phyloP scores from a whole-genome alignment of 1,284 basidiomycete species.

The Malassezia restricta region DNA sequence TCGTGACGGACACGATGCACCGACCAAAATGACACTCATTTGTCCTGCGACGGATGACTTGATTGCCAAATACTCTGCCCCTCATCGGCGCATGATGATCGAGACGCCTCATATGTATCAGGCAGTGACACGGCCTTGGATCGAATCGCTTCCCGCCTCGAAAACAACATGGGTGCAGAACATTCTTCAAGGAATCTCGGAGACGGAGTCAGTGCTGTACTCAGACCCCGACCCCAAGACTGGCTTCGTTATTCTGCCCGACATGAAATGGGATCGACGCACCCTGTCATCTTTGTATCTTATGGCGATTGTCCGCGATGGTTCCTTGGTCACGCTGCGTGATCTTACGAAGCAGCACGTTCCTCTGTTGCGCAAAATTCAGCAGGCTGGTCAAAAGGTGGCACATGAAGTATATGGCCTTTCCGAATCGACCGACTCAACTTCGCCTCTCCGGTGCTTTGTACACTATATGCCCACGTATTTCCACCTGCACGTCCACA shows the following conservation, averaged over 20 bases:
- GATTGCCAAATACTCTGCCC: conserved; percentile 61
- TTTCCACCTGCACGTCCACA: conserved; percentile 86
- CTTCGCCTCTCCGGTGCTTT: conserved; percentile 58
- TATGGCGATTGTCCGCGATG: conserved; percentile 42
- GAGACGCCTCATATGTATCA: conserved; percentile 40
- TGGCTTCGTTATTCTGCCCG: conserved; percentile 56
- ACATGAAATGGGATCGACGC: conserved; percentile 59
- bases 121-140: conserved; percentile 31
- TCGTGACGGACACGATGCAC: conserved; percentile 14
- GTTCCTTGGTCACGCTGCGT: conserved; percentile 41
- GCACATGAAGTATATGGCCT: conserved; percentile 58
- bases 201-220: conserved; percentile 64
- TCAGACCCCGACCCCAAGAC: conserved; percentile 52
- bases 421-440: conserved; percentile 48
- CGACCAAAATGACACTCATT: conserved; percentile 40
- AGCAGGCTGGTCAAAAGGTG: conserved; percentile 51
- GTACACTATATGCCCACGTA: conserved; percentile 94
- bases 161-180: conserved; percentile 75
- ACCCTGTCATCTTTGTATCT: conserved; percentile 52
- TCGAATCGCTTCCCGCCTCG: conserved; percentile 28
- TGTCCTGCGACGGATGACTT: conserved; percentile 37
- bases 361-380: conserved; percentile 59
- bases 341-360: conserved; percentile 57
- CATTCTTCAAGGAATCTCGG: conserved; percentile 67
- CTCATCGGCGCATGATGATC: conserved; percentile 54